A percentile compares a stretch with the other conserved stretches of the same genome.
phyloP scores from a whole-genome alignment of 306 rosid species.

The Quercus alba region DNA sequence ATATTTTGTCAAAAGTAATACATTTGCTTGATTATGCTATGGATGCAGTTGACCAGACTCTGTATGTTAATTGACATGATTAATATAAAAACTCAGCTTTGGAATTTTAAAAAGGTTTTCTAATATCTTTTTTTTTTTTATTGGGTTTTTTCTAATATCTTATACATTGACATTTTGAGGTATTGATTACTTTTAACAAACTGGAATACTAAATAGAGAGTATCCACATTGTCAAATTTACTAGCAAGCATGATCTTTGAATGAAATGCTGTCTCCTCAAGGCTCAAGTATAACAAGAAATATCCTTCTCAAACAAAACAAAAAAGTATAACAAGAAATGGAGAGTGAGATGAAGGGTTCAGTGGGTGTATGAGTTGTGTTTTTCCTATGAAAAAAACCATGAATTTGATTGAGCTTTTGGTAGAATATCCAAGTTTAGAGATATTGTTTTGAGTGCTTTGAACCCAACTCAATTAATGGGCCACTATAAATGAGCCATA shows the following conservation, averaged over 20 bases:
- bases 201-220: background rate
- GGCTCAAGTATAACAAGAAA: too few relatives aligned
- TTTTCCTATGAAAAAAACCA: background rate
- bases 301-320: too few relatives aligned
- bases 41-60: background rate
- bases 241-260: background rate
- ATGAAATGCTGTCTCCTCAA: background rate
- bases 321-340: too few relatives aligned
- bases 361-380: too few relatives aligned
- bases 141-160: background rate
- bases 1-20: conserved; percentile 10
- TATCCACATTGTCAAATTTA: background rate
- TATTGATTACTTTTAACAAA: background rate
- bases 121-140: background rate
- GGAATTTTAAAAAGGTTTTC: background rate
- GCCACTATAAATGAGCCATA: too few relatives aligned
- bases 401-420: too few relatives aligned
- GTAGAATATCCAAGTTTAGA: too few relatives aligned
- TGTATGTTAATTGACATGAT: too few relatives aligned
- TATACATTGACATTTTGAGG: background rate
- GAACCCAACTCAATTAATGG: too few relatives aligned
- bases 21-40: background rate
- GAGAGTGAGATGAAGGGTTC: too few relatives aligned
- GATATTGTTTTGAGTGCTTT: too few relatives aligned
- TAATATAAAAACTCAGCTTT: background rate